These are phyloP conservation scores for Tremella yokohamensis DNA, from an alignment of 768 basidiomycete species.

Conservation along the genomic window DNA sequence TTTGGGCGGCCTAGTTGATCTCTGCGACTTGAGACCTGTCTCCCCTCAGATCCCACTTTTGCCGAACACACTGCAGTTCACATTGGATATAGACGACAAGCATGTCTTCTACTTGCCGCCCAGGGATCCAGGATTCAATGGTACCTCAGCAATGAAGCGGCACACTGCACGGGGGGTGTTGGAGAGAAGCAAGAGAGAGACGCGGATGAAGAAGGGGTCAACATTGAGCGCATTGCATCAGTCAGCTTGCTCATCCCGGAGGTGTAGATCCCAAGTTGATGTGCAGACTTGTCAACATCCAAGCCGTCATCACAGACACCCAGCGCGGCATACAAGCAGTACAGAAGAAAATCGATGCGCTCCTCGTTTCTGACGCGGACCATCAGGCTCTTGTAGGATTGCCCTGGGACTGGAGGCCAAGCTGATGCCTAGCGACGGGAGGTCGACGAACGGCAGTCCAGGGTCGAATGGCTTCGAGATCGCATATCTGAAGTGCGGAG, in stretches of 20 bases:
- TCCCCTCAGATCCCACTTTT: conserved; percentile 5
- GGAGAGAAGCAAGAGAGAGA: conserved; percentile 49
- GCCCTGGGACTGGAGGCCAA: conserved; percentile 17
- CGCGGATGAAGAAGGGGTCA: conserved; percentile 48
- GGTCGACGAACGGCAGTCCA: conserved; percentile 63
- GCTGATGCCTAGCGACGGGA: conserved; percentile 61
- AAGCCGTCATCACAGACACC: conserved; percentile 54
- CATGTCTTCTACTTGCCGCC: conserved; percentile 21
- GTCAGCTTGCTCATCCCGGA: conserved; percentile 50
- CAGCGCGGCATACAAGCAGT: conserved; percentile 49
- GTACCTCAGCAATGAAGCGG: conserved; percentile 30
- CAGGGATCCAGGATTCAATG: conserved; percentile 51
- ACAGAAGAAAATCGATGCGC: conserved; percentile 49
- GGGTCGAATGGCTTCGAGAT: conserved; percentile 57
- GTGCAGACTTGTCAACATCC: conserved; percentile 54
- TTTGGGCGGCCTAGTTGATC: conserved; percentile 19
- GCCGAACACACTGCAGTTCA: conserved; percentile 39
- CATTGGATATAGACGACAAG: conserved; percentile 20
- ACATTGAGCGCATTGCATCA: conserved; percentile 57
- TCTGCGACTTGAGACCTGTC: conserved; percentile 23
- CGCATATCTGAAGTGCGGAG: conserved; percentile 55
- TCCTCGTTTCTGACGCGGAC: conserved; percentile 53
- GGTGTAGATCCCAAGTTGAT: conserved; percentile 8
- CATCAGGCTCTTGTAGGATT: conserved; percentile 50
- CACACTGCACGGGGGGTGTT: conserved; percentile 27